A percentile compares a stretch with the other conserved stretches of the same genome.
Conservation (phyloP, 2,329 filamentous ascomycete species). For the Arachnomyces sp. region DNA sequence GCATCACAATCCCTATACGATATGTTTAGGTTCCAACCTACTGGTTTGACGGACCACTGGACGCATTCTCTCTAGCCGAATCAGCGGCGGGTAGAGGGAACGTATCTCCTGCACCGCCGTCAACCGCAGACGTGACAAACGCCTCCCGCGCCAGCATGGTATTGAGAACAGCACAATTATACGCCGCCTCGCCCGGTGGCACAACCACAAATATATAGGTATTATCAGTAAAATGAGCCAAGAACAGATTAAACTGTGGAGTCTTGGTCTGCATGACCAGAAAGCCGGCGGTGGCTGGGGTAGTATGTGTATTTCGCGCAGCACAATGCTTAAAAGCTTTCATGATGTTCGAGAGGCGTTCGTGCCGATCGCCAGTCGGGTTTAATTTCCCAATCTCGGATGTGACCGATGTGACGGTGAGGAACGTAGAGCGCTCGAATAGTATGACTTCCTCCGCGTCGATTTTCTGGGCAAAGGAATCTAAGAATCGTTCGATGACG, state of each 20-base stretch:
- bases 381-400: slow-evolving; percentile 68
- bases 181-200: slow-evolving; percentile 81
- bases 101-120: slow-evolving; percentile 30
- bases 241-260: slow-evolving; percentile 79
- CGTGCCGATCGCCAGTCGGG: slow-evolving; percentile 85
- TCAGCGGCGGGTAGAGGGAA: slow-evolving; percentile 33
- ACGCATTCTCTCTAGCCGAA: too few relatives aligned
- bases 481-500: slow-evolving; percentile 79
- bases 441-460: slow-evolving; percentile 89
- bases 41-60: too few relatives aligned
- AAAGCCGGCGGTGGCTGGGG: slow-evolving; percentile 35
- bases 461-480: slow-evolving; percentile 73
- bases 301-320: slow-evolving; percentile 39
- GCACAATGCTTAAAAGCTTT: slow-evolving; percentile 90
- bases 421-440: slow-evolving; percentile 91
- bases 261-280: slow-evolving; percentile 44
- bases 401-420: slow-evolving; percentile 90
- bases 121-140: slow-evolving; percentile 59
- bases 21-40: too few relatives aligned
- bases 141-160: slow-evolving; percentile 78
- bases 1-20: too few relatives aligned
- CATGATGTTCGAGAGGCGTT: slow-evolving; percentile 93
- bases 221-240: slow-evolving; percentile 92
- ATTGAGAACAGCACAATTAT: slow-evolving; percentile 85
- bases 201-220: slow-evolving; percentile 92